phyloP scores from a whole-genome alignment of 495 filamentous ascomycete species.

The Chaetomidium leptoderma region DNA sequence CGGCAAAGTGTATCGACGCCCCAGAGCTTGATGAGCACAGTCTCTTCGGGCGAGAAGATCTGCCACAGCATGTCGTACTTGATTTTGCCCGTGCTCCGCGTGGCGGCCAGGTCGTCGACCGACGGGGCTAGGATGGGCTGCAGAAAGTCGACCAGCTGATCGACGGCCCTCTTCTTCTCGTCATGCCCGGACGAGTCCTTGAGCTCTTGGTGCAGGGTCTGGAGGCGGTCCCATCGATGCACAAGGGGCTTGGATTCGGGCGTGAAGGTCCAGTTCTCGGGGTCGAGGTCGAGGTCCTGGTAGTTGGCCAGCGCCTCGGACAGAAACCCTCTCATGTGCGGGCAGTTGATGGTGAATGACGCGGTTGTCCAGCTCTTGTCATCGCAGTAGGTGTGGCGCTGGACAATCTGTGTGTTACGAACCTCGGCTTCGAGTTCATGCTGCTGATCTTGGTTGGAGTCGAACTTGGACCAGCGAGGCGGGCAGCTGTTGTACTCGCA shows the following conservation, averaged over 20 bases:
- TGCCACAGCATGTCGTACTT: conserved; percentile 28
- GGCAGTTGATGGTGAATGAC: conserved; percentile 26
- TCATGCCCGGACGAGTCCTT: conserved; percentile 38
- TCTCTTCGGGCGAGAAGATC: conserved; percentile 33
- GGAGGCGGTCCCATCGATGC: conserved; percentile 54
- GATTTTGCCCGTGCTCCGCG: conserved; percentile 20
- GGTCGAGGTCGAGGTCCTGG: conserved; percentile 49
- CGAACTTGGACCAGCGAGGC: conserved; percentile 21
- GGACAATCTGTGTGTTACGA: conserved; percentile 23
- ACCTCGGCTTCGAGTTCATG: conserved; percentile 7
- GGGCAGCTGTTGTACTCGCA: conserved; percentile 14
- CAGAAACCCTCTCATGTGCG: conserved; percentile 38
- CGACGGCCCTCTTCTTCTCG: conserved; percentile 47
- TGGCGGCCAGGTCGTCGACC: conserved; percentile 37
- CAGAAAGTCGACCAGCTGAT: conserved; percentile 51
- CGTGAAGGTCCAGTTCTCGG: conserved; percentile 51
- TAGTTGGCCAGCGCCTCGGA: conserved; percentile 48
- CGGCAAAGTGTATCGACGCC: conserved; percentile 21
- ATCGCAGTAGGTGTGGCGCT: conserved; percentile 9
- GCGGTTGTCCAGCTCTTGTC: conserved; percentile 22
- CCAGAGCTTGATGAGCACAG: conserved; percentile 24
- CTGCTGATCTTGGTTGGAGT: conserved; percentile 12
- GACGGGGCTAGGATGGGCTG: conserved; percentile 44
- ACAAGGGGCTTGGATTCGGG: conserved; percentile 54
- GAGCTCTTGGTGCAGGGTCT: conserved; percentile 27